Percentiles rank a stretch among this genome's conserved stretches.
Conservation (phyloP, 805 yeast genomes). For the Spathaspora sp. region DNA sequence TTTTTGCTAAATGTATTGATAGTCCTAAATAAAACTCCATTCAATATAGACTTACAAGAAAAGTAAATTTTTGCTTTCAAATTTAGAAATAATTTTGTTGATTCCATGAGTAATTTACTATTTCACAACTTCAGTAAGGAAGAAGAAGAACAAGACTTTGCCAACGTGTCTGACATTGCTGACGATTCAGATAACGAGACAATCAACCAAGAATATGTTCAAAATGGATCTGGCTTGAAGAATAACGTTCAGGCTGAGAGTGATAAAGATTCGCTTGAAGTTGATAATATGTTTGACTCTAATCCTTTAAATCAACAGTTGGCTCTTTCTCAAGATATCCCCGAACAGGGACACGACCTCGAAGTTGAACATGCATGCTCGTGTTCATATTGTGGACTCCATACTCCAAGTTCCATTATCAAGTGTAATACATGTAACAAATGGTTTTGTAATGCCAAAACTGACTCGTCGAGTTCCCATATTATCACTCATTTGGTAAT, state of each 20-base stretch:
- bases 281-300: background rate
- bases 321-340: constrained; percentile 1
- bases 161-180: background rate
- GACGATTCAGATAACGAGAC: background rate
- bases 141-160: constrained; percentile 5
- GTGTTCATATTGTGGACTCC: constrained; percentile 73
- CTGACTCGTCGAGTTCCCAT: constrained; percentile 61
- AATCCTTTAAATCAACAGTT: background rate
- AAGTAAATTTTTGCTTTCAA: background rate
- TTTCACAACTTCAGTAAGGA: constrained; percentile 16
- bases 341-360: background rate
- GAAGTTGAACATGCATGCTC: constrained; percentile 19
- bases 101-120: constrained; percentile 19
- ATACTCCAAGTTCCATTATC: constrained; percentile 60
- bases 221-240: background rate
- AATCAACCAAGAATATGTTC: background rate
- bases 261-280: constrained; percentile 1
- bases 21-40: background rate
- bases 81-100: background rate
- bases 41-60: background rate
- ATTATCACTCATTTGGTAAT: constrained; percentile 81
- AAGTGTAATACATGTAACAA: constrained; percentile 72
- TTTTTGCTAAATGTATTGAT: too few species aligned
- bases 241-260: background rate
- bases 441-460: constrained; percentile 87